These are phyloP conservation scores for Vigna reflexopilosa DNA, from an alignment of 306 rosid species.

Conservation along the genomic window DNA sequence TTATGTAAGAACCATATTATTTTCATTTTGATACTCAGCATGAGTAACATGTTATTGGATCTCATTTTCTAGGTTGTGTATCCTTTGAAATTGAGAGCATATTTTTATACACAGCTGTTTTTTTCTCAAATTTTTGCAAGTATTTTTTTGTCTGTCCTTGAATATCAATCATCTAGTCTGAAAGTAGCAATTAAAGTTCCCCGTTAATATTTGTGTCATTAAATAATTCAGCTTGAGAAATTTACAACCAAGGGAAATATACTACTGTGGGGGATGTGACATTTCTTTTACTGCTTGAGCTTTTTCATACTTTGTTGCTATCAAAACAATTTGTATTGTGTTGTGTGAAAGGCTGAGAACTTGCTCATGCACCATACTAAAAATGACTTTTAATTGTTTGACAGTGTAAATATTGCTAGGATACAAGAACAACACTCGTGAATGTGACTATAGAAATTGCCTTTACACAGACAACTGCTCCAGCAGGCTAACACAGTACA, in stretches of 20 bases:
- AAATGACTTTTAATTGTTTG: background rate
- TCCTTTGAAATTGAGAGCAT: background rate
- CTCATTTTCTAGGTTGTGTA: background rate
- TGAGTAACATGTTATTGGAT: constrained; percentile 1
- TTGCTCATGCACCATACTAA: background rate
- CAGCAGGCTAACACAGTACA: constrained; percentile 47
- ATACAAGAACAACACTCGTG: constrained; percentile 89
- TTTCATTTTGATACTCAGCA: background rate
- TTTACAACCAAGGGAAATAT: background rate
- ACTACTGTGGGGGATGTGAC: background rate
- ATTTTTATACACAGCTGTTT: background rate
- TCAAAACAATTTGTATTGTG: background rate
- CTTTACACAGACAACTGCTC: constrained; percentile 42
- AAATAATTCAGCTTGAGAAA: background rate
- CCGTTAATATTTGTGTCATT: background rate
- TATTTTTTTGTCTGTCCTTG: too few relatives aligned
- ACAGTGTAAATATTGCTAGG: constrained; percentile 48
- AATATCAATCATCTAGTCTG: background rate
- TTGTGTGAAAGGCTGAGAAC: background rate
- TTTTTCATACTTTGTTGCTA: constrained; percentile 4
- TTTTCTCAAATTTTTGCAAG: too few relatives aligned
- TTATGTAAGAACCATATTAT: constrained; percentile 9
- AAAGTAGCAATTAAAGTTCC: background rate
- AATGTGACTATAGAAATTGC: constrained; percentile 40
- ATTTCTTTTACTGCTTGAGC: background rate